phyloP scores from a whole-genome alignment of 2,329 filamentous ascomycete genomes.

The Erysiphe pulchra region DNA sequence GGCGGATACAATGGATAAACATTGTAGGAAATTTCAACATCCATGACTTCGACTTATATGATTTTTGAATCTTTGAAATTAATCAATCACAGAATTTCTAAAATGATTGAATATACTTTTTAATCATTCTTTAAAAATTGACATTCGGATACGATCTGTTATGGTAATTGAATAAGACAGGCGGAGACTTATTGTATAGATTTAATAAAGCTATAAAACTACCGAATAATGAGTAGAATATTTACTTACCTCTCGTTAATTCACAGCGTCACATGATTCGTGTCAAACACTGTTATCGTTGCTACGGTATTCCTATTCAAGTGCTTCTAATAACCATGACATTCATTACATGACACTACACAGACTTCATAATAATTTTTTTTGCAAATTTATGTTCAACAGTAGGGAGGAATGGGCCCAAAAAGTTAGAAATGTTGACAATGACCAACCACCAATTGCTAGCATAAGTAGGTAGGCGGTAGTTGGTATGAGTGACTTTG shows the following conservation, averaged over 20 bases:
- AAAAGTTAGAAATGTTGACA: conserved; percentile 9
- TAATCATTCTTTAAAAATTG: neutral
- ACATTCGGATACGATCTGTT: neutral
- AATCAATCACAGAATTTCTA: neutral
- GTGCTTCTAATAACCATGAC: too few species aligned
- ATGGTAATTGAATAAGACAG: too few species aligned
- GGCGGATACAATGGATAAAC: too few species aligned
- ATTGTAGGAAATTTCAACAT: neutral
- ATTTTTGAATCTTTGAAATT: neutral
- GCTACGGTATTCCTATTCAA: neutral
- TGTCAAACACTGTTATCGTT: neutral
- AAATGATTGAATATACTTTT: neutral
- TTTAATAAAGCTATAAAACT: too few species aligned
- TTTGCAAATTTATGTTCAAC: conserved; percentile 1
- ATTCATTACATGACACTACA: neutral
- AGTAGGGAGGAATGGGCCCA: conserved; percentile 5
- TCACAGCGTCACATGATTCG: neutral
- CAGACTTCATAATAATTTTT: conserved; percentile 1
- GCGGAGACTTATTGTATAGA: too few species aligned
- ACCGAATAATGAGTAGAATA: too few species aligned
- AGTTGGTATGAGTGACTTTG: conserved; percentile 50
- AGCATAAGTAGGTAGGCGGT: conserved; percentile 40
- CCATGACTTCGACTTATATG: neutral
- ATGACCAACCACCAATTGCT: conserved; percentile 16
- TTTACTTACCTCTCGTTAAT: neutral